Percentiles rank a stretch among this genome's conserved stretches.
These are phyloP conservation scores for Pythium vanterpoolii DNA, from an alignment of 352 stramenopile genomes.

Conservation along the genomic window DNA sequence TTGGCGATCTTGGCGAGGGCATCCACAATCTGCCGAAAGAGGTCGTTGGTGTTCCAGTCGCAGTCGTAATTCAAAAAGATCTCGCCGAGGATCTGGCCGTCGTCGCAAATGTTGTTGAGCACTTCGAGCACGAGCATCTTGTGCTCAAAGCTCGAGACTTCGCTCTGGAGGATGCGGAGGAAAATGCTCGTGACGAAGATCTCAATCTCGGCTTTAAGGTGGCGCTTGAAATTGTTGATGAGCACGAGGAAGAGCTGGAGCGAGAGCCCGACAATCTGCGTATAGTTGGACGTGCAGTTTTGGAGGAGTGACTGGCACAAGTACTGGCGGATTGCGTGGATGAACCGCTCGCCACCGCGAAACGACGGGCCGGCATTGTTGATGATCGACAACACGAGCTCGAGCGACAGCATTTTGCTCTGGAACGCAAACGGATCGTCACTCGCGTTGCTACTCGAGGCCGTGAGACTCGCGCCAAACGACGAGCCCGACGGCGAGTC, in stretches of 20 bases:
- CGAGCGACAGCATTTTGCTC: conserved; percentile 96
- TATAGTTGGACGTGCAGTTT: conserved; percentile 98
- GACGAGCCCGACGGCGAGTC: conserved; percentile 53
- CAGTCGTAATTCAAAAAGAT: conserved; percentile 99
- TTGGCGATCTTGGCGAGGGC: conserved; percentile 95
- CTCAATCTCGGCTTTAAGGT: conserved; percentile 98
- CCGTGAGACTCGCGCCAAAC: conserved; percentile 22
- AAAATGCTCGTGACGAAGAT: conserved; percentile 99
- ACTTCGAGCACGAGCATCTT: conserved; percentile 97
- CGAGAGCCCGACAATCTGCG: conserved; percentile 94
- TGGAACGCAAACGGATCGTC: conserved; percentile 93
- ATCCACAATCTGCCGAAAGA: conserved; percentile 98
- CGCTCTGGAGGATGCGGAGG: conserved; percentile 94
- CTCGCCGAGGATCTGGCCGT: conserved; percentile 93
- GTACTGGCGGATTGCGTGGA: conserved; percentile 96
- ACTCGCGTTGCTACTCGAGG: conserved; percentile 21
- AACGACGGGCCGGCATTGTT: conserved; percentile 96
- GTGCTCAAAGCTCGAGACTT: conserved; percentile 97
- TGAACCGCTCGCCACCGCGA: conserved; percentile 93
- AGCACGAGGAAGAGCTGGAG: conserved; percentile 98
- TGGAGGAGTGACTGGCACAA: conserved; percentile 97
- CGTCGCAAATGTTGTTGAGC: conserved; percentile 94
- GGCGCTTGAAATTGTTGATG: conserved; percentile 90
- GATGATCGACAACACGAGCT: conserved; percentile 97
- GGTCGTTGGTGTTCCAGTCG: conserved; percentile 95